These are phyloP conservation scores for Beauveria sp. DNA, from an alignment of 2,329 filamentous ascomycete genomes.

Conservation along the genomic window DNA sequence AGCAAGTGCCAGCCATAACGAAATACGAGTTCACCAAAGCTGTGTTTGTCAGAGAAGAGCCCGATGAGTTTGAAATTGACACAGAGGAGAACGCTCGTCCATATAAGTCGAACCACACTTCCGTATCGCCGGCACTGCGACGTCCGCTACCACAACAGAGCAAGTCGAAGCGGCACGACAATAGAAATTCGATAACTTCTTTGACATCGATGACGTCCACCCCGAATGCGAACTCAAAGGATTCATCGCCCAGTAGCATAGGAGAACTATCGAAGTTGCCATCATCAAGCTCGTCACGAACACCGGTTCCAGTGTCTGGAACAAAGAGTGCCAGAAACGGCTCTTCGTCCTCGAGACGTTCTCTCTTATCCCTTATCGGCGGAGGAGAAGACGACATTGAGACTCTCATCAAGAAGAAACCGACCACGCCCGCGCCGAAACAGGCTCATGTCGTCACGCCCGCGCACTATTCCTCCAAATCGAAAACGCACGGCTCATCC, in stretches of 20 bases:
- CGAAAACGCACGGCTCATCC: neutral
- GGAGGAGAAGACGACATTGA: slow-evolving; percentile 9
- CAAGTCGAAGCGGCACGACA: neutral
- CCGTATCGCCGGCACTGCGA: neutral
- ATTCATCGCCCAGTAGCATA: neutral
- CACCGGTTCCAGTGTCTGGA: neutral
- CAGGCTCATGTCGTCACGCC: neutral
- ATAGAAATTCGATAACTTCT: neutral
- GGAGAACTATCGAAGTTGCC: neutral
- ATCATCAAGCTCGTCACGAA: neutral
- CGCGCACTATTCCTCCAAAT: neutral
- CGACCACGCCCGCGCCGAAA: neutral
- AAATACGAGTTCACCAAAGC: neutral
- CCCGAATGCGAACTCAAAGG: neutral
- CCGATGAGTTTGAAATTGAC: neutral
- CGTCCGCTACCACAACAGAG: neutral
- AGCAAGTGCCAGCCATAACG: neutral
- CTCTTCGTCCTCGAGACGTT: slow-evolving; percentile 6
- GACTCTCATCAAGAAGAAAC: neutral
- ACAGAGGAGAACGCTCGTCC: neutral
- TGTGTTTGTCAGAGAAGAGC: neutral
- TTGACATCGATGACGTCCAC: neutral
- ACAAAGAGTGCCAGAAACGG: neutral
- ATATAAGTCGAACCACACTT: too few relatives aligned
- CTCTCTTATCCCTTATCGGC: slow-evolving; percentile 6